Base-by-base conservation (phyloP, 148 eudicot species). In the Rheum nobile region DNA sequence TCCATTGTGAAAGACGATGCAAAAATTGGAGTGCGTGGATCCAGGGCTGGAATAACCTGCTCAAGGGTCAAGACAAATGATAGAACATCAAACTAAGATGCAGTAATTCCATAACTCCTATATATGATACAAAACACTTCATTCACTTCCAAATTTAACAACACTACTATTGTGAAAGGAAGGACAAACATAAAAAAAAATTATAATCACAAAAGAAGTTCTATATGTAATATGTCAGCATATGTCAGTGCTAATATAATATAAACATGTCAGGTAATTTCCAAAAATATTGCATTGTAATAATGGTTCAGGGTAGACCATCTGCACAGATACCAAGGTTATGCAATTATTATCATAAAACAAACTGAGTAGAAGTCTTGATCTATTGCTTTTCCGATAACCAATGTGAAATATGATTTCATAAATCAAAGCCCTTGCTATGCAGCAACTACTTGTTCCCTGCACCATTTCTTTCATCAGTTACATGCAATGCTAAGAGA, bases 1-100 rank as follows among this genome's bases (percentile, higher is more conserved):
- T 94, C 98, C 98, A 94, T 87, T 24, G 98, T 94, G 82, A 94
- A 94, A 68, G 98, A 94, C 47, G 98, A 91, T 74, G 98, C 90
- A 89, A 87, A 94, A 72, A 94, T 90, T 68, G 98, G 98, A 37
- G 98, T 94, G 69, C 70, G 84, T 50, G 91, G 44, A 88, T 94
- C 98, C 75, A 94, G 74, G 48, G 97, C 97, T 61, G 97, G 98
- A 74, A 94, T 94, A 71, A 94, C 98, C 98, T 94, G 90, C 50
- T 74, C 47, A 75, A 65, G 83, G 61, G 74, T 55, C 75, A 76
- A 61, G 7, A 68, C 29, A 72, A 73, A 38, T 50, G 65, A 72
- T 67, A 34, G 67, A 74, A 4, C 24, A 34, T 35, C 42, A 32
- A 22, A 37, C 35, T 37, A 2, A 41, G 44, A 69, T 37, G 31